Percentiles rank a stretch among this genome's conserved stretches.
Evolutionary conservation across 2,329 filamentous ascomycete genomes (phyloP).

Genomic region (Cladosporium phlei): DNA sequence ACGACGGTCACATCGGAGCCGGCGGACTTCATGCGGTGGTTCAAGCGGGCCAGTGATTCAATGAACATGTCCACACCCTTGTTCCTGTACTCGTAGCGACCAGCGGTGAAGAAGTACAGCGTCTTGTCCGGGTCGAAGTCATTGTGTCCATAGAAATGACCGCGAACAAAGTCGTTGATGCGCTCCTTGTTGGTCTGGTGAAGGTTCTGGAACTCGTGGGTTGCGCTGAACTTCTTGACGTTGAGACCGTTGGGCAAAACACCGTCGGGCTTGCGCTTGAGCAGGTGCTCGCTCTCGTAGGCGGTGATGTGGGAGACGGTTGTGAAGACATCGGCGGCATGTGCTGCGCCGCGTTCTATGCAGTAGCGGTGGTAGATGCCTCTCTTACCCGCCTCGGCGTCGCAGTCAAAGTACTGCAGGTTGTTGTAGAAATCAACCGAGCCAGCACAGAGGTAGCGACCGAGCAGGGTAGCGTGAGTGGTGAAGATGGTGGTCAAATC

Average conservation of each 20-base stretch:
- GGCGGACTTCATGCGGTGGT: constrained; percentile 79
- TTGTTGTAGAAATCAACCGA: constrained; percentile 99
- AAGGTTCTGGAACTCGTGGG: constrained; percentile 98
- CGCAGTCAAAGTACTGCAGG: constrained; percentile 91
- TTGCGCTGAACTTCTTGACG: constrained; percentile 95
- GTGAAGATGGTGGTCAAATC: constrained; percentile 98
- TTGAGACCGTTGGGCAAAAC: constrained; percentile 95
- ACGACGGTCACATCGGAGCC: constrained; percentile 92
- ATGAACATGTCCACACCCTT: constrained; percentile 99
- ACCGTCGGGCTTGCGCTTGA: constrained; percentile 96
- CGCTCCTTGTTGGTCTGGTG: constrained; percentile 96
- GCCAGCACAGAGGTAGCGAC: constrained; percentile 92
- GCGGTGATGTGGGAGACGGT: constrained; percentile 98
- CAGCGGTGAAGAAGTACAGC: constrained; percentile 94
- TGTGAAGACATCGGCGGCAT: constrained; percentile 93
- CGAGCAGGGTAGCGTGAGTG: constrained; percentile 90
- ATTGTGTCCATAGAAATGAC: constrained; percentile 97
- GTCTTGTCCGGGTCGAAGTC: constrained; percentile 97
- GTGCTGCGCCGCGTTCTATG: constrained; percentile 89
- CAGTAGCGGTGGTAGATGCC: constrained; percentile 99
- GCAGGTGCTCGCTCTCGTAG: constrained; percentile 93
- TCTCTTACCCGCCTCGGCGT: constrained; percentile 92
- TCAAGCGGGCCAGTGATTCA: constrained; percentile 87
- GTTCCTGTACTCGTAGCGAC: constrained; percentile 95
- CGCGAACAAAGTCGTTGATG: constrained; percentile 96